phyloP scores from a whole-genome alignment of 1,284 basidiomycete species.

The Xerocomus minutiporus region DNA sequence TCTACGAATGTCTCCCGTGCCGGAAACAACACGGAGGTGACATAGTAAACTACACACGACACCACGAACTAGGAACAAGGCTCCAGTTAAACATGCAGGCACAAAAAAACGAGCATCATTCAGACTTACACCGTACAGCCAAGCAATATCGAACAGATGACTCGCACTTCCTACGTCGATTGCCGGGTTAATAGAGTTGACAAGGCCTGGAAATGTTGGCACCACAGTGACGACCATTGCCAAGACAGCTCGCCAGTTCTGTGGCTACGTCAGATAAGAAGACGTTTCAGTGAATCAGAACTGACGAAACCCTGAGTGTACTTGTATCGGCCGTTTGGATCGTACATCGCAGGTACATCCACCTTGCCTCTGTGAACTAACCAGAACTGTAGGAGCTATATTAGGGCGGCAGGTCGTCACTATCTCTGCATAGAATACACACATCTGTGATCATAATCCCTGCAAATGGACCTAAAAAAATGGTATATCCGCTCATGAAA shows the following conservation, averaged over 20 bases:
- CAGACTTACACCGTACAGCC: constrained; percentile 60
- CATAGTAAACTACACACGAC: constrained; percentile 44
- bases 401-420: background rate
- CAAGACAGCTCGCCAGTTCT: constrained; percentile 72
- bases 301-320: constrained; percentile 61
- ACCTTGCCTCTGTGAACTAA: constrained; percentile 58
- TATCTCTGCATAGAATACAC: constrained; percentile 22
- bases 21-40: constrained; percentile 52
- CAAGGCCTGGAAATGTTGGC: constrained; percentile 65
- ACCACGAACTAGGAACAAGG: constrained; percentile 35
- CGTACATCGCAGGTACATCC: constrained; percentile 69
- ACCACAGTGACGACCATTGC: constrained; percentile 60
- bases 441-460: constrained; percentile 74
- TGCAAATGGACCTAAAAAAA: constrained; percentile 71
- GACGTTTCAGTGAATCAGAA: constrained; percentile 22
- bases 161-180: constrained; percentile 50
- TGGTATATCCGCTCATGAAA: constrained; percentile 68
- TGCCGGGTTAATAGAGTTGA: constrained; percentile 58
- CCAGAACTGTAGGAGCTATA: constrained; percentile 48
- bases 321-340: constrained; percentile 58
- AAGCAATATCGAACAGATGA: constrained; percentile 62
- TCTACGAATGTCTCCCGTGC: constrained; percentile 56
- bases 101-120: background rate
- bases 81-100: background rate
- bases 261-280: background rate